These are phyloP conservation scores for Apophysomyces elegans DNA, from an alignment of 371 early-diverging fungal species.

Conservation along the genomic window DNA sequence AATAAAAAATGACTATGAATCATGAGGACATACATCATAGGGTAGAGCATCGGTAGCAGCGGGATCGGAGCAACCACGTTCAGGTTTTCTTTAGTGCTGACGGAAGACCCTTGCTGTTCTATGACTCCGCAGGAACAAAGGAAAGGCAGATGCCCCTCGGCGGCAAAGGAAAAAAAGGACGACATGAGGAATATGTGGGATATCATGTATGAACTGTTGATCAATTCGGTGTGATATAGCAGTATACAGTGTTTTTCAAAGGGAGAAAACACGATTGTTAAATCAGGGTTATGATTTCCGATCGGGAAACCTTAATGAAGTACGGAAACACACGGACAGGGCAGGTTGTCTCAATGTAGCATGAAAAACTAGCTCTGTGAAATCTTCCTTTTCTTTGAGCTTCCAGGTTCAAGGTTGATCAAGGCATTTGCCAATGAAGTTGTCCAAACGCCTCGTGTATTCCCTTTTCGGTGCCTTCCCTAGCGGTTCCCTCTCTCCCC, in stretches of 20 bases:
- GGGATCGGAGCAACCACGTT: not conserved
- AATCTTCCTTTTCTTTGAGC: not conserved
- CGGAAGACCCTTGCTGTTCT: not conserved
- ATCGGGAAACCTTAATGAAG: conserved; percentile 4
- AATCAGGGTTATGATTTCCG: conserved; percentile 2
- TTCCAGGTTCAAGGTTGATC: conserved; percentile 3
- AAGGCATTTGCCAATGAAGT: conserved; percentile 3
- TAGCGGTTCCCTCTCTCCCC: not conserved
- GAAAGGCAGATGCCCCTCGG: conserved; percentile 1
- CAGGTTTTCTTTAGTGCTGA: not conserved
- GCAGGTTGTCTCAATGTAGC: not conserved
- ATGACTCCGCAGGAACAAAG: not conserved
- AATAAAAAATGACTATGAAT: not conserved
- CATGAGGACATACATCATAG: conserved; percentile 2
- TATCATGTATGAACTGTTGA: not conserved
- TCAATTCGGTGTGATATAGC: not conserved
- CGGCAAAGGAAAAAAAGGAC: not conserved
- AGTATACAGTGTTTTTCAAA: not conserved
- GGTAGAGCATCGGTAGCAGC: not conserved
- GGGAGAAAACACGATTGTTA: conserved; percentile 7
- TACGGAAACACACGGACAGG: conserved; percentile 4
- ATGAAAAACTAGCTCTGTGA: not conserved
- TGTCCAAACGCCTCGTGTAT: not conserved
- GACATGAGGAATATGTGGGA: not conserved
- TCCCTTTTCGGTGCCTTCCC: not conserved